Evolutionary conservation across 176 grass and related monocot genomes (phyloP).

Genomic region (Avena insularis): DNA sequence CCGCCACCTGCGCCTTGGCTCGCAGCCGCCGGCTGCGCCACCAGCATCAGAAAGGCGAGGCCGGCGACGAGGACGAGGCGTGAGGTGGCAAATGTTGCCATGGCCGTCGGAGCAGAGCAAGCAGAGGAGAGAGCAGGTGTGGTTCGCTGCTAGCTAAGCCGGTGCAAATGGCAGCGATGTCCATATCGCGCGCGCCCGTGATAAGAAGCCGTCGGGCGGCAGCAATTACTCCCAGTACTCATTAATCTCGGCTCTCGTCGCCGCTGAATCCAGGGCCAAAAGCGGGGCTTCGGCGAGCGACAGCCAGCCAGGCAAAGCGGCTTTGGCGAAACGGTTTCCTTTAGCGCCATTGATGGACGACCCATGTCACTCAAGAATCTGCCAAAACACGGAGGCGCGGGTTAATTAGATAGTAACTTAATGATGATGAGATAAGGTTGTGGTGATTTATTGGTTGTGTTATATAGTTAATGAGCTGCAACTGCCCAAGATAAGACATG

Average conservation of each 20-base stretch:
- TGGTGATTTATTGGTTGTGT: no score
- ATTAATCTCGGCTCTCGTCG: background rate
- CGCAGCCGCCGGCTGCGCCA: background rate
- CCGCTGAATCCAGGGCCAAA: background rate
- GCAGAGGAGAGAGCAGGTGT: background rate
- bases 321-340: background rate
- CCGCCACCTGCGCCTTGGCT: background rate
- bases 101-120: background rate
- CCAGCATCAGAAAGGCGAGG: constrained; percentile 35
- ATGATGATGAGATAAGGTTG: no score
- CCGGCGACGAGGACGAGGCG: constrained; percentile 14
- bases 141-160: background rate
- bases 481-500: no score
- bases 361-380: background rate
- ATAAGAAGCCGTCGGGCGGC: background rate
- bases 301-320: background rate
- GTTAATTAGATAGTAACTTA: no score
- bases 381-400: background rate
- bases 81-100: background rate
- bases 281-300: background rate
- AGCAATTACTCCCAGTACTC: background rate
- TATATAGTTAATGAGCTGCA: no score
- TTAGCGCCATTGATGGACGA: background rate
- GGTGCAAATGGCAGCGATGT: constrained; percentile 5
- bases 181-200: background rate